These are phyloP conservation scores for Cystoderma amianthinum DNA, from an alignment of 768 basidiomycete species.

Conservation along the genomic window DNA sequence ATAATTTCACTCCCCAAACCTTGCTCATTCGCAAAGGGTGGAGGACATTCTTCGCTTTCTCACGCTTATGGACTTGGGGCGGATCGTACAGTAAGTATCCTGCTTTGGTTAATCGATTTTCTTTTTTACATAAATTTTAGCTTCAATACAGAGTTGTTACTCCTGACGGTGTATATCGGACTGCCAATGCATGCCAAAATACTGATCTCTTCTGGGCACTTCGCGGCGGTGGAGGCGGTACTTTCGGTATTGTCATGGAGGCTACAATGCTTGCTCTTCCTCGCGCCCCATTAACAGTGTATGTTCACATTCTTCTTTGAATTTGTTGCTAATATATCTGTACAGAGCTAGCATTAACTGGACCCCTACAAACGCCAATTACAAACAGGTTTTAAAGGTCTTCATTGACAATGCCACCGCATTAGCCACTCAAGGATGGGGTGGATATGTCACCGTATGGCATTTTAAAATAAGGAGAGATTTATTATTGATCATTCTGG, in stretches of 20 bases:
- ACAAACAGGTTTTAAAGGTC: slow-evolving; percentile 3
- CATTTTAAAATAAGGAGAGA: background rate
- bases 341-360: slow-evolving; percentile 8
- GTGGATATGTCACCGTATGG: slow-evolving; percentile 12
- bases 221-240: slow-evolving; percentile 25
- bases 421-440: slow-evolving; percentile 8
- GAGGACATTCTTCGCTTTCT: slow-evolving; percentile 9
- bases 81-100: slow-evolving; percentile 7
- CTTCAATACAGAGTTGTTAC: slow-evolving; percentile 33
- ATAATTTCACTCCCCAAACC: background rate
- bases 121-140: background rate
- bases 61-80: slow-evolving; percentile 6
- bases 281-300: slow-evolving; percentile 5
- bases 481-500: background rate
- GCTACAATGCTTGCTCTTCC: slow-evolving; percentile 10
- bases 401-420: slow-evolving; percentile 10
- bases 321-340: background rate
- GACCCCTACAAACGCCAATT: slow-evolving; percentile 6
- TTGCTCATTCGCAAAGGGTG: slow-evolving; percentile 4
- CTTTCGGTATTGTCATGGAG: slow-evolving; percentile 14
- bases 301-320: background rate
- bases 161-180: slow-evolving; percentile 25
- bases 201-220: slow-evolving; percentile 42
- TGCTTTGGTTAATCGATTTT: background rate
- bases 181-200: slow-evolving; percentile 26